Evolutionary conservation across 1,139 yeast genomes (phyloP), one percentile per base, ranked within the genome.

Genomic region (Saccharomycopsis crataegensis): DNA sequence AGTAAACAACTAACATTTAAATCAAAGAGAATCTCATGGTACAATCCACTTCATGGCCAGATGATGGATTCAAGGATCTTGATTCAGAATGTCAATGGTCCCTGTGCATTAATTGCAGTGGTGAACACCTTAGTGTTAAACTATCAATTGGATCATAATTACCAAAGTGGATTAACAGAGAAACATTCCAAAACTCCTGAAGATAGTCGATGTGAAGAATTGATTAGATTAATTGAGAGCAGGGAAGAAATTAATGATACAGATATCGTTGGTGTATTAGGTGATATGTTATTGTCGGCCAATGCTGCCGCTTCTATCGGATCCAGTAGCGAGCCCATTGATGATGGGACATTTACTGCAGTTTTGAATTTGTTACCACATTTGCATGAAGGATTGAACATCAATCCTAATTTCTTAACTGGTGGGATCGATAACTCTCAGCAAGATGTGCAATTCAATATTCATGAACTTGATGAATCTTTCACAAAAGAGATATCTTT

Each of bases 101-200:
- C 96, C 0, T 90, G 96, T 64, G 96, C 96, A 1, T 68, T 91
- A 46, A 78, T 90, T n/a, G 91, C 96, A 0, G 70, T 91, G 46
- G 76, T 83, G 51, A 91, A 91, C 65, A 79, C 90, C 0, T 65
- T 89, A 34, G 66, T 75, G 7, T 60, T 76, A 28, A 58, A 64
- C 40, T 57, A 59, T 22, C 53, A 53, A 22, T 32, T 54, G 28
- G 9, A 48, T 7, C 33, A 11, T 32, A 37, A 42, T 16, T 43
- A 41, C 28, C 45, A 38, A 32, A 22, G 28, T 22, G 28, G 32
- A 22, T 8, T 5, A 40, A n/a, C 17, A 40, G 16, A n/a, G 11
- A 11, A 11, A 12, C 6, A 16, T 14, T 22, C 17, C n/a, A 36
- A 45, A 33, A 11, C 22, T 12, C 46, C 9, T 12, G 11, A 3